Base-by-base conservation (phyloP, 1,139 yeast genomes). In the Hanseniaspora gamundiae region DNA sequence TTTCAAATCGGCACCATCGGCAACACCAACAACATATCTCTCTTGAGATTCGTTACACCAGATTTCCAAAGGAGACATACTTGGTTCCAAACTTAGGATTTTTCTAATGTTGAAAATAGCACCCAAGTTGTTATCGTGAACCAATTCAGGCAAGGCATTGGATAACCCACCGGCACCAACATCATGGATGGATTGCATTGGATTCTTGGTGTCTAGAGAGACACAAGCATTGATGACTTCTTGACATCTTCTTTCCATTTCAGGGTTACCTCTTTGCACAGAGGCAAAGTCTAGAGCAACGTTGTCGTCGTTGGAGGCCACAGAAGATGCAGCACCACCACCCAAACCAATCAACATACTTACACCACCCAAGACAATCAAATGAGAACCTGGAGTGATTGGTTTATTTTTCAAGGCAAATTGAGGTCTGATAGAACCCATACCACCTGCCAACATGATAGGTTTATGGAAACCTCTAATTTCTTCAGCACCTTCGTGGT, bases 31-130 rank as follows among this genome's bases (percentile, higher is more conserved):
- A 26, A 93, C 98, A 59, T 88, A 93, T 64, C 99, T 79, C 65
- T 93, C 99, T 68, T 93, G 99, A 5, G 98, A 93, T 67, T 93
- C 99, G 58, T 94, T 88, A 75, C 99, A 93, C 99, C 99, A 93
- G 54, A 93, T 87, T 68, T 93, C 98, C 95, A 91, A 85, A 45
- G 99, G 97, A 9, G 97, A 88, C 97, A 93, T 87, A 47, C 97
- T 95, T 41, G 95, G 95, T 64, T 93, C 99, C 52, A 87, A 75
- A 33, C 88, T 80, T 47, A 94, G 76, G 46, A 93, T 81, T 47
- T 88, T 84, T 66, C 99, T 80, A 50, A 93, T 74, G 62, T 93
- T 96, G 52, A 93, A 91, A 52, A 64, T 73, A 36, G 96, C 99
- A 62, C 99, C 99, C 49, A 93, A 73, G 51, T 82, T 94, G 61